Conservation (phyloP, 139 green algal genomes). For the Trebouxia sp. region DNA sequence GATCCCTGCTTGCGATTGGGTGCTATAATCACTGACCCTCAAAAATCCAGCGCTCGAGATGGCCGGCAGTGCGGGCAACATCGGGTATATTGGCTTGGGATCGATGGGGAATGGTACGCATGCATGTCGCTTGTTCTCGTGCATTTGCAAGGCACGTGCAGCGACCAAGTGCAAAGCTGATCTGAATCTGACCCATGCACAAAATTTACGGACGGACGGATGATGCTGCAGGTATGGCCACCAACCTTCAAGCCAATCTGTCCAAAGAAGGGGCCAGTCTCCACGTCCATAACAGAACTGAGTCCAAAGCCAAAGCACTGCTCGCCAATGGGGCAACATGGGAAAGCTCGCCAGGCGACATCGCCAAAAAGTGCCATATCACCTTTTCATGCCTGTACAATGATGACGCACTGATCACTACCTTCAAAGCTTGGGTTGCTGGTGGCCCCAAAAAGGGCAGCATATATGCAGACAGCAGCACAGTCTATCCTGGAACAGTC, state of each 20-base stretch:
- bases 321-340: not conserved
- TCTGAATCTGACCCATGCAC: not conserved
- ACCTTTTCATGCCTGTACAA: constrained; percentile 23
- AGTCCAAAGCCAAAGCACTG: constrained; percentile 10
- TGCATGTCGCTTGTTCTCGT: not conserved
- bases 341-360: constrained; percentile 6
- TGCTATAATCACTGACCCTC: too few relatives aligned
- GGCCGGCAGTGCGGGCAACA: not conserved
- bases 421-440: not conserved
- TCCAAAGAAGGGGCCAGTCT: not conserved
- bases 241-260: constrained; percentile 15
- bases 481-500: constrained; percentile 1
- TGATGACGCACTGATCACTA: not conserved
- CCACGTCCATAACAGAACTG: constrained; percentile 13
- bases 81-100: constrained; percentile 12
- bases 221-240: constrained; percentile 1
- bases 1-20: too few relatives aligned
- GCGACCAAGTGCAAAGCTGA: too few relatives aligned
- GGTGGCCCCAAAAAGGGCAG: not conserved
- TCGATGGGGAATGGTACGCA: constrained; percentile 7
- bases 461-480: constrained; percentile 13
- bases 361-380: not conserved
- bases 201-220: not conserved
- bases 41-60: too few relatives aligned
- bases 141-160: not conserved